A percentile compares a stretch with the other conserved stretches of the same genome.
phyloP scores from a whole-genome alignment of 257 asterid species.

The Nicotiana benthamiana region DNA sequence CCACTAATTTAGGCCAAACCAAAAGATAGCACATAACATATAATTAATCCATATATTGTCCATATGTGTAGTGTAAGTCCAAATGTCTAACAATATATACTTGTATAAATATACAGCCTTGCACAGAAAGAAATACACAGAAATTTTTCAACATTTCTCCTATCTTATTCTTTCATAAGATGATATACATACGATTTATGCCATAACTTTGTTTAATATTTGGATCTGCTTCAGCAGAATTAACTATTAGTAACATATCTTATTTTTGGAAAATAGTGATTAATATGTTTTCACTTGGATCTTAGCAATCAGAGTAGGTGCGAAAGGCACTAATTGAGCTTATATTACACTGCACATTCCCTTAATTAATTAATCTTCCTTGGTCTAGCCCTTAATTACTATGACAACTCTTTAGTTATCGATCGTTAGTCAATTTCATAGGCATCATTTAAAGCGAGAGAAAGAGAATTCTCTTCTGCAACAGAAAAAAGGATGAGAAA shows the following conservation, averaged over 20 bases:
- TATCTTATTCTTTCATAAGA: no score
- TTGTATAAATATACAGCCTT: no score
- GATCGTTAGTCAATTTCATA: not conserved
- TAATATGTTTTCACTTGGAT: not conserved
- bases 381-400: not conserved
- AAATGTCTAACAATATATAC: no score
- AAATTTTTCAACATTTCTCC: no score
- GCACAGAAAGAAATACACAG: no score
- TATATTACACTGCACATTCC: not conserved
- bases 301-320: constrained; percentile 9
- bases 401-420: not conserved
- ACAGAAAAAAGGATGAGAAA: not conserved
- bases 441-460: not conserved
- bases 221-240: not conserved
- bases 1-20: no score
- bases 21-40: no score
- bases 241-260: not conserved
- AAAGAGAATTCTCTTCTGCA: not conserved
- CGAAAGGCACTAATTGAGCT: not conserved
- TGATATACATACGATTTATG: not conserved
- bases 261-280: not conserved
- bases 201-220: not conserved
- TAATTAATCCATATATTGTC: no score
- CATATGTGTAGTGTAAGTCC: no score
- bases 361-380: not conserved